A percentile compares a stretch with the other conserved stretches of the same genome.
phyloP scores from a whole-genome alignment of 441 rosid species.

The Syzygium syzygioides region DNA sequence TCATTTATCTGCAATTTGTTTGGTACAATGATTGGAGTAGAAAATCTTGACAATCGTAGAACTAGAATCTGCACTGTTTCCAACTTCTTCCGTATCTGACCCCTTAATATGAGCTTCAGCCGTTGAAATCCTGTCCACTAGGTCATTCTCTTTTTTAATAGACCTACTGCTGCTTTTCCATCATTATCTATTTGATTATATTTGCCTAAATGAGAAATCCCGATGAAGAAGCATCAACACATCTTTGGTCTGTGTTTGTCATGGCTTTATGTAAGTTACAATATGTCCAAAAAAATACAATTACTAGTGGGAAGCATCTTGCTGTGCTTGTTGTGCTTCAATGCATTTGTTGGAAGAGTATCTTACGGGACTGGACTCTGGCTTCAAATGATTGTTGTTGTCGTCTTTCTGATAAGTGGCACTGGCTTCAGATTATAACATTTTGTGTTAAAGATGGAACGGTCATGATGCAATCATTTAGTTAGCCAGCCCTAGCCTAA shows the following conservation, averaged over 20 bases:
- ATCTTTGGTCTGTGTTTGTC: not conserved
- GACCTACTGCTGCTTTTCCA: not conserved
- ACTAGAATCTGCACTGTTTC: not conserved
- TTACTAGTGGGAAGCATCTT: not conserved
- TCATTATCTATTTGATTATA: not conserved
- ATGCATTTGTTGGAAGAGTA: not conserved
- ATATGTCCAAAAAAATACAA: not conserved
- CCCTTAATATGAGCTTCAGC: not conserved
- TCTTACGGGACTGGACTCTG: not conserved
- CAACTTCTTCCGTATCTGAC: not conserved
- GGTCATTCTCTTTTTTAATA: not conserved
- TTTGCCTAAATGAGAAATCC: not conserved
- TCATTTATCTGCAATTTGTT: not conserved
- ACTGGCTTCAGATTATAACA: not conserved
- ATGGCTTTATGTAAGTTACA: not conserved
- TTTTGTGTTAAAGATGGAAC: not conserved
- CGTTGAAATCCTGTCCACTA: not conserved
- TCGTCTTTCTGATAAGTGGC: not conserved
- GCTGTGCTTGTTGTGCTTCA: not conserved
- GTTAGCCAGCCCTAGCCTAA: not conserved
- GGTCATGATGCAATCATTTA: not conserved
- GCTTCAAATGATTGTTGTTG: not conserved
- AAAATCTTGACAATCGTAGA: not conserved
- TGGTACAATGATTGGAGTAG: not conserved
- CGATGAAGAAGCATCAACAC: not conserved